Conservation (phyloP, 257 asterid genomes). For the Striga asiatica region DNA sequence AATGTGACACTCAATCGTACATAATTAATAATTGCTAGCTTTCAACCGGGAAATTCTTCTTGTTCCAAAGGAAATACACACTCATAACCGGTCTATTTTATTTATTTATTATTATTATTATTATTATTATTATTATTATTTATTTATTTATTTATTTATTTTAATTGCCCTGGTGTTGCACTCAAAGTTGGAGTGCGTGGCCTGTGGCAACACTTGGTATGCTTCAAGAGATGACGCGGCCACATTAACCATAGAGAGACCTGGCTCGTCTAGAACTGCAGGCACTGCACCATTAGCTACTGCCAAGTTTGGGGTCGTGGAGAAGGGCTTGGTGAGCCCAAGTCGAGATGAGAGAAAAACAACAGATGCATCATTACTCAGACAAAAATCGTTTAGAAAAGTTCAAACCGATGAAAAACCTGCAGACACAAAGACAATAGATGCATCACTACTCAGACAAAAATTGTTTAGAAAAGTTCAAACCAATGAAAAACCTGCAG, state of each 20-base stretch:
- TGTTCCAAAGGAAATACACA: too few species aligned
- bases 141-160: too few species aligned
- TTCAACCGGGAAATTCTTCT: too few species aligned
- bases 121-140: too few species aligned
- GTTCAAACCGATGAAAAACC: constrained; percentile 14
- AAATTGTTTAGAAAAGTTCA: constrained; percentile 22
- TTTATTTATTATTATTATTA: too few species aligned
- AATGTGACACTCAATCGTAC: background rate
- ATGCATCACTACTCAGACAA: constrained; percentile 30
- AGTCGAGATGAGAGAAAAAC: constrained; percentile 25
- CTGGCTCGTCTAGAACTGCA: constrained; percentile 28
- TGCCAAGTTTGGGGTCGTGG: constrained; percentile 54
- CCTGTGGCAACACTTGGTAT: constrained; percentile 63
- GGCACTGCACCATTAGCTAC: constrained; percentile 51
- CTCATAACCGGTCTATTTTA: too few species aligned
- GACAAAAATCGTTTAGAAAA: constrained; percentile 28
- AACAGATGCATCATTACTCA: constrained; percentile 25
- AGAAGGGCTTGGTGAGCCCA: constrained; percentile 52
- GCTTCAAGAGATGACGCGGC: constrained; percentile 69
- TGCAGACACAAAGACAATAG: constrained; percentile 36
- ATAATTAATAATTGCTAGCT: background rate
- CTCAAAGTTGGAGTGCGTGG: constrained; percentile 54
- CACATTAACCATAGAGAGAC: constrained; percentile 42
- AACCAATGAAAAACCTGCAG: constrained; percentile 16
- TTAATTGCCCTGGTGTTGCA: background rate